Percentiles rank a stretch among this genome's conserved stretches.
Evolutionary conservation across 257 asterid species (phyloP).

Genomic region (Scutellaria barbata): DNA sequence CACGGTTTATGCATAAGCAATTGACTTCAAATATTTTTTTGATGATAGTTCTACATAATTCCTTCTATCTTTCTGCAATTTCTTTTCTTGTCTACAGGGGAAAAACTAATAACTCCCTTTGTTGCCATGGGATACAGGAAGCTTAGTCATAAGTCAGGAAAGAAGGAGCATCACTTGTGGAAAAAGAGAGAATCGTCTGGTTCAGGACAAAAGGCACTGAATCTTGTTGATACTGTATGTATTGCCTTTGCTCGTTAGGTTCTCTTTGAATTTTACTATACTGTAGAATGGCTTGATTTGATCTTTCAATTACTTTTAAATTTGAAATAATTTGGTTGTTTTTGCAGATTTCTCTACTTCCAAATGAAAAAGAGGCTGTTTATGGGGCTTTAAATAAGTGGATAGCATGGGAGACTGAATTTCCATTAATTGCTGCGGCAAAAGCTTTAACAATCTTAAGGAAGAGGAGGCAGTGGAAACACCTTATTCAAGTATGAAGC

Average conservation of each 20-base stretch:
- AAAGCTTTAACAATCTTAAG: slow-evolving; percentile 77
- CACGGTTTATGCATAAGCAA: neutral
- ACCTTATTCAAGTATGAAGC: slow-evolving; percentile 68
- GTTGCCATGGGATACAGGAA: slow-evolving; percentile 45
- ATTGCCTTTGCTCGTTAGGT: slow-evolving; percentile 7
- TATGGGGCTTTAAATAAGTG: slow-evolving; percentile 81
- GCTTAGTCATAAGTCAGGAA: slow-evolving; percentile 46
- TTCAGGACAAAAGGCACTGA: slow-evolving; percentile 83
- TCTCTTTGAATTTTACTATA: neutral
- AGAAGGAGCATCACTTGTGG: slow-evolving; percentile 89
- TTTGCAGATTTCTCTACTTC: slow-evolving; percentile 74
- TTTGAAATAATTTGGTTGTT: neutral
- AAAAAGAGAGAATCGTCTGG: slow-evolving; percentile 73
- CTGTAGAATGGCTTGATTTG: neutral
- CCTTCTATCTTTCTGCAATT: neutral
- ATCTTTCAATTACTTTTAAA: slow-evolving; percentile 8
- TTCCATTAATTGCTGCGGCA: slow-evolving; percentile 93
- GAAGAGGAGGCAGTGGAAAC: slow-evolving; percentile 75
- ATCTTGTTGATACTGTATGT: slow-evolving; percentile 73
- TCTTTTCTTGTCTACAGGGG: neutral
- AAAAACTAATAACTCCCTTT: neutral
- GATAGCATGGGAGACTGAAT: slow-evolving; percentile 96
- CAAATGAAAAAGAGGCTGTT: slow-evolving; percentile 82
- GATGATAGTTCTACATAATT: neutral
- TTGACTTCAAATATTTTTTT: neutral